Evolutionary conservation across 2,329 filamentous ascomycete genomes (phyloP), one percentile per base, ranked within the genome.

Genomic region (Colletotrichum caudatum): DNA sequence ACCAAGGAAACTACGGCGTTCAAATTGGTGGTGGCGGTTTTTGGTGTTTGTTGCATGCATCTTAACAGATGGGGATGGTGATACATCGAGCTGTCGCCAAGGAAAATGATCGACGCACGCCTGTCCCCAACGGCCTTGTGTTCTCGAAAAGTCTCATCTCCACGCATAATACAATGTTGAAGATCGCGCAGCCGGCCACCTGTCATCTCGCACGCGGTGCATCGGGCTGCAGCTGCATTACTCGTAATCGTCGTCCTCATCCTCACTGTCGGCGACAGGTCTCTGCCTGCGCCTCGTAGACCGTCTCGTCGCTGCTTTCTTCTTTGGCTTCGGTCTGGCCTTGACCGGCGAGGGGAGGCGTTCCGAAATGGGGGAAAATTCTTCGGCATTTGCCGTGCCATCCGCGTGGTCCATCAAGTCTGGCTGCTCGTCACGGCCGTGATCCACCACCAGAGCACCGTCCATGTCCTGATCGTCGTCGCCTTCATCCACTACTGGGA

Each of bases 401-500:
- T 60, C 39, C 39, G 18, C 46, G 29, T 59, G 29, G 56, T 68
- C 64, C 26, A 33, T 33, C 14, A 46, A 51, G n/a, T 26, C 16
- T n/a, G 12, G 6, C 2, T 63, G 26, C 33, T 63, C 35, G 2
- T 33, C 44, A 5, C 53, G 63, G 11, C 76, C 66, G 62, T 80
- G 77, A 20, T 81, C 81, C 77, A 83, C 80, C 29, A 79, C 79
- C 61, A 79, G 67, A 6, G 77, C 79, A 26, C 77, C 79, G 29
- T 80, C 77, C 41, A 76, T 77, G 4, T 80, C 80, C 0, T 76
- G 80, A 0, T 77, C 80, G 1, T 80, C 81, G 11, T 82, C 82
- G 0, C 85, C 84, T 3, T 84, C 84, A 2, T 86, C 83, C 7
- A 81, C 78, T 0, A 82, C 81, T 0, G 85, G 84, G 60, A 89